Percentiles rank a stretch among this genome's conserved stretches.
Conservation (phyloP, 352 stramenopile genomes). For the Ochromonadaceae sp. region DNA sequence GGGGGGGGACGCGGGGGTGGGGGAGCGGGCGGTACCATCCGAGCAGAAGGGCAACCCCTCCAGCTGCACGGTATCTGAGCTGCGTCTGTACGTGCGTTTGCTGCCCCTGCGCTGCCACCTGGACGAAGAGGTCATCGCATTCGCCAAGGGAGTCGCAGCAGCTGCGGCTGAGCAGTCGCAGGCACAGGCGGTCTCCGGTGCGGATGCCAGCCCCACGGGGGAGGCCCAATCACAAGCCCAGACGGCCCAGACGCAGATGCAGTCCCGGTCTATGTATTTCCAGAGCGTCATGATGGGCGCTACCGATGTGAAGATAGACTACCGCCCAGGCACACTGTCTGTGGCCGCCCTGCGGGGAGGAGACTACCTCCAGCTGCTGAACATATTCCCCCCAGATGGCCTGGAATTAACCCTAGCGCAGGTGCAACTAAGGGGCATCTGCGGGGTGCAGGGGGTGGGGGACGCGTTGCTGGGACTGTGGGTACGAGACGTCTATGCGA, state of each 20-base stretch:
- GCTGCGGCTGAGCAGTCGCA: too few relatives aligned
- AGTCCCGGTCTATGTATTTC: conserved; percentile 11
- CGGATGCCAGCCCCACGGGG: too few relatives aligned
- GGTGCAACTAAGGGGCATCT: neutral
- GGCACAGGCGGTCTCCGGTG: too few relatives aligned
- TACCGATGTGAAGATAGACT: conserved; percentile 10
- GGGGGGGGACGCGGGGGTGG: too few relatives aligned
- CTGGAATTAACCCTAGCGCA: neutral
- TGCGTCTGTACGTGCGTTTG: neutral
- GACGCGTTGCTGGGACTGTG: neutral
- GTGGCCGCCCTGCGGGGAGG: neutral
- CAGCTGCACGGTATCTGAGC: too few relatives aligned
- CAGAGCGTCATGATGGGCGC: neutral
- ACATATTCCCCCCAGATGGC: conserved; percentile 4
- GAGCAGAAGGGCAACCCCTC: too few relatives aligned
- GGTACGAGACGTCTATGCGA: conserved; percentile 17
- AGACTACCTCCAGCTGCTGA: conserved; percentile 10
- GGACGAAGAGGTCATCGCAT: neutral
- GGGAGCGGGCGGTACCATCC: too few relatives aligned
- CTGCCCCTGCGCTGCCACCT: neutral
- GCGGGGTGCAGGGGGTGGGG: neutral
- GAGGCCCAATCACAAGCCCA: too few relatives aligned
- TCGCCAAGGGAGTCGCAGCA: too few relatives aligned
- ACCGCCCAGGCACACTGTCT: neutral
- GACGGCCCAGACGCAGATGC: too few relatives aligned